These are phyloP conservation scores for Plasmodium yoelii DNA, from an alignment of 169 alveolate genomes.

Conservation along the genomic window DNA sequence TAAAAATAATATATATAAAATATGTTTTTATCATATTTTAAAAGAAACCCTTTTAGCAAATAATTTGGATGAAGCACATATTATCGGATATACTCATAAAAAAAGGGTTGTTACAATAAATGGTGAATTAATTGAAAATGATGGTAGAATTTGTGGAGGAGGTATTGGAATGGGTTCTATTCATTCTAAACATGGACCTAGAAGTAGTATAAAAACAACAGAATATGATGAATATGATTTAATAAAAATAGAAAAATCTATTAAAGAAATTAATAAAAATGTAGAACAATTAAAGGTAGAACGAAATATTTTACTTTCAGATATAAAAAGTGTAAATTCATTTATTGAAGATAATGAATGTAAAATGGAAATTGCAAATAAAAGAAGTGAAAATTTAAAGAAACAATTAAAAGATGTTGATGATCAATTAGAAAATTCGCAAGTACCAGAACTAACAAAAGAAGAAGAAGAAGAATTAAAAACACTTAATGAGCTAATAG, in stretches of 20 bases:
- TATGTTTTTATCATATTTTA: constrained; percentile 91
- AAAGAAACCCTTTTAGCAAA: constrained; percentile 94
- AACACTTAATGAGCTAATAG: constrained; percentile 59
- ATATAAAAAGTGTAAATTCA: constrained; percentile 32
- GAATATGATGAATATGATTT: constrained; percentile 63
- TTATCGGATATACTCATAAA: constrained; percentile 88
- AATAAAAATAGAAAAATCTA: constrained; percentile 3
- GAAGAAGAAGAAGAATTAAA: constrained; percentile 71
- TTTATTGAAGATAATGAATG: constrained; percentile 71
- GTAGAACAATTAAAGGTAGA: constrained; percentile 26
- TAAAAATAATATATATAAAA: constrained; percentile 82
- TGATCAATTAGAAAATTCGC: constrained; percentile 66
- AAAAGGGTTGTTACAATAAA: constrained; percentile 93
- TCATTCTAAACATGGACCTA: background rate
- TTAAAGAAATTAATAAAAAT: constrained; percentile 23
- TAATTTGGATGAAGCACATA: constrained; percentile 90
- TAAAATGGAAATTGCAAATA: constrained; percentile 58
- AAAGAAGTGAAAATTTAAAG: constrained; percentile 49
- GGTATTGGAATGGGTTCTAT: constrained; percentile 70
- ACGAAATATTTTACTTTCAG: constrained; percentile 12
- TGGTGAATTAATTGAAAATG: constrained; percentile 94
- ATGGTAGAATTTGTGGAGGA: constrained; percentile 96
- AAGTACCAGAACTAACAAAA: constrained; percentile 60
- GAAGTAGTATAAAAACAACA: constrained; percentile 18
- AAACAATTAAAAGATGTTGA: constrained; percentile 69